Conservation (phyloP, 2,329 filamentous ascomycete species). For the Paecilomyces niveus region DNA sequence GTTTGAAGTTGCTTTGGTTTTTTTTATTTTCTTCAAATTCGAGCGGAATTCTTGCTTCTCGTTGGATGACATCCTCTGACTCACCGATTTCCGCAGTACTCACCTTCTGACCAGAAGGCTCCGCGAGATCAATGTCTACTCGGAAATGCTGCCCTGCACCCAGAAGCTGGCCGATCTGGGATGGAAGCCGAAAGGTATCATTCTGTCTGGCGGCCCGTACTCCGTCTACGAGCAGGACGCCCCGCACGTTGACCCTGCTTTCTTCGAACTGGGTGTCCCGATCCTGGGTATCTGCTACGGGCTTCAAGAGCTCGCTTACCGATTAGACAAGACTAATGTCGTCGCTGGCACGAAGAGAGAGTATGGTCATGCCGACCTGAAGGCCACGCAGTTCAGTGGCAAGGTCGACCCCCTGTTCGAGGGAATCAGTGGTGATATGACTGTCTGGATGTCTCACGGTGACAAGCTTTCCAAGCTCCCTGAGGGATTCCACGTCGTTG, state of each 20-base stretch:
- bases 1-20: not conserved
- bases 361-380: slow-evolving; percentile 63
- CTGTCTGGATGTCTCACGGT: slow-evolving; percentile 81
- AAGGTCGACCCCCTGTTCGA: slow-evolving; percentile 8
- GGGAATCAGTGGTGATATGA: slow-evolving; percentile 57
- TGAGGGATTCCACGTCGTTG: slow-evolving; percentile 64
- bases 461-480: slow-evolving; percentile 77
- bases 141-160: slow-evolving; percentile 82
- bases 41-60: not conserved
- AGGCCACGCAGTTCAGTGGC: not conserved
- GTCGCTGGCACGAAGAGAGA: slow-evolving; percentile 60
- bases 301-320: slow-evolving; percentile 66
- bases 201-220: slow-evolving; percentile 65
- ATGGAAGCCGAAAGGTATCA: slow-evolving; percentile 78
- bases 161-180: slow-evolving; percentile 68
- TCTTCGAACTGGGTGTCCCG: slow-evolving; percentile 67
- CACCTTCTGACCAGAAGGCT: slow-evolving; percentile 71
- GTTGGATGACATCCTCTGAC: not conserved
- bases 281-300: slow-evolving; percentile 55
- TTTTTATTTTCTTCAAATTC: not conserved
- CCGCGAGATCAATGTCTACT: slow-evolving; percentile 72
- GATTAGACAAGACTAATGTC: slow-evolving; percentile 58
- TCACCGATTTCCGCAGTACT: slow-evolving; percentile 30
- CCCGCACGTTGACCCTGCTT: slow-evolving; percentile 72
- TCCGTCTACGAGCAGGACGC: slow-evolving; percentile 76